Base-by-base conservation (phyloP, 768 basidiomycete genomes). In the Calocera viscosa region DNA sequence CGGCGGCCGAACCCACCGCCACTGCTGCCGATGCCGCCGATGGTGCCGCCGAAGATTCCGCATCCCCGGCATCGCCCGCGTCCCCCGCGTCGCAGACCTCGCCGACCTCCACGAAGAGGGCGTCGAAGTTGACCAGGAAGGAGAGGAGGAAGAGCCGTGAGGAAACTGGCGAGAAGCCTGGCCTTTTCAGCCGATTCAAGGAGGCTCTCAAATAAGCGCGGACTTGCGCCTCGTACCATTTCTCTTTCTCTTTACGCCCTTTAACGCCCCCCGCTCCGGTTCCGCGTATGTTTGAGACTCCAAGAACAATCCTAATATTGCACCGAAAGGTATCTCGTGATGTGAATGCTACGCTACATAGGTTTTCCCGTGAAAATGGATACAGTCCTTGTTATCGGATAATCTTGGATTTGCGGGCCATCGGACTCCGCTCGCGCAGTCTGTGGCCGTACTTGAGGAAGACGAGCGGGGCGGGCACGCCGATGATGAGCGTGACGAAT, bases 401-500 rank as follows among this genome's bases (percentile, higher is more conserved):
- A 32, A 60, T 26, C 53, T 32, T 60, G 14, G 53, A 60, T 19
- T 60, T 60, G 53, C 53, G 53, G 5, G 53, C 53, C 53, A 60
- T 60, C 30, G 53, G 30, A 26, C 53, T 60, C 14, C 53, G 53
- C 26, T 14, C 53, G 5, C 53, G 53, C 7, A 60, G 53, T 5
- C 7, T 60, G 53, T 60, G 53, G 53, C 53, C 53, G 53, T 60
- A 60, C 30, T 67, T 47, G 67, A 47, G 40, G 66, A 16, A 80
- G 77, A 64, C 74, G 82, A 82, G 80, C 79, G 66, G 40, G 1
- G 22, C 11, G 87, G 87, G 68, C 83, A 82, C 17, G 53, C 87
- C 87, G 16, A 90, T 74, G 0, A 74, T 80, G 65, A 90, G 82
- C 1, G 85, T 78, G 1, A 82, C 69, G 10, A 72, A 80, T 0